phyloP scores from a whole-genome alignment of 2,329 filamentous ascomycete species.

The Colletotrichum sp. region DNA sequence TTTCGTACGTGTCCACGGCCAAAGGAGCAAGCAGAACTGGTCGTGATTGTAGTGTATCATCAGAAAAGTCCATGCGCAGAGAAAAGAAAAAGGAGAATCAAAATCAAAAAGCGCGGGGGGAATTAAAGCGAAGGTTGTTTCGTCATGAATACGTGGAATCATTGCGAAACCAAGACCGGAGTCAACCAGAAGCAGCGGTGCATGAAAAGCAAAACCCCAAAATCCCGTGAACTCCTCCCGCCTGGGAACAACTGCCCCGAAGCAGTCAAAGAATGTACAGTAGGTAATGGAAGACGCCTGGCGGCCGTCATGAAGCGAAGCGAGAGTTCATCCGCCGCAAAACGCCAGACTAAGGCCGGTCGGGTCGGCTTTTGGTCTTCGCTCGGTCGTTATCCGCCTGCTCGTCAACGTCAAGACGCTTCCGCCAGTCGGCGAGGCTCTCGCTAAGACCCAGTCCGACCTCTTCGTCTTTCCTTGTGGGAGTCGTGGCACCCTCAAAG shows the following conservation, averaged over 20 bases:
- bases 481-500: conserved; percentile 61
- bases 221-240: conserved; percentile 8
- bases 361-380: conserved; percentile 22
- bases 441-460: conserved; percentile 63
- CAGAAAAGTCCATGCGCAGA: neutral
- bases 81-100: neutral
- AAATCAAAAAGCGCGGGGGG: neutral
- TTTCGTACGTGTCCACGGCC: neutral
- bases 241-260: neutral
- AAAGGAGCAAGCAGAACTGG: neutral
- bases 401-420: conserved; percentile 68
- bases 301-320: conserved; percentile 15
- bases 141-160: conserved; percentile 24
- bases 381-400: conserved; percentile 24
- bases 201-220: neutral
- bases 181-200: neutral
- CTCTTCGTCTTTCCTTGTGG: conserved; percentile 49
- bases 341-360: conserved; percentile 24
- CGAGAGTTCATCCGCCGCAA: conserved; percentile 23
- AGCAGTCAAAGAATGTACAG: conserved; percentile 15
- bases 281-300: neutral
- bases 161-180: conserved; percentile 18
- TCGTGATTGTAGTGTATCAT: conserved; percentile 17
- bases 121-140: conserved; percentile 16
- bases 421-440: conserved; percentile 80